Conservation (phyloP, 2,329 filamentous ascomycete species). For the Tolypocladium sp. region DNA sequence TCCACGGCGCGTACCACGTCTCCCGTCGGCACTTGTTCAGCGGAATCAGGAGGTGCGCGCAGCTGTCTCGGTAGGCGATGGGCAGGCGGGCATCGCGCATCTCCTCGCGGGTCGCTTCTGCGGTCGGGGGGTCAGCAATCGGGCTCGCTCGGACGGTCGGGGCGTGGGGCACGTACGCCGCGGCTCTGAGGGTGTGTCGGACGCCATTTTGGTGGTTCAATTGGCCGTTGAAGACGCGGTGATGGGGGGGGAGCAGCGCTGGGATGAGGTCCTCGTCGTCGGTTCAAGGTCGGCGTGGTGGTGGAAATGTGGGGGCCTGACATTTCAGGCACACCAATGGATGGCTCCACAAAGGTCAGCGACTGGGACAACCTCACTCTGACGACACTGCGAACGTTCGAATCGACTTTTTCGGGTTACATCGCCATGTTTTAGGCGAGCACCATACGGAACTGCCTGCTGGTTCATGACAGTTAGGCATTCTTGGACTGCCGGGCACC, state of each 20-base stretch:
- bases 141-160: background rate
- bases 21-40: conserved; percentile 90
- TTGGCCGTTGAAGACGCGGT: conserved; percentile 20
- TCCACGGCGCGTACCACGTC: conserved; percentile 94
- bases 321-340: conserved; percentile 10
- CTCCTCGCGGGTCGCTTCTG: conserved; percentile 77
- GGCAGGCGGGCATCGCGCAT: conserved; percentile 89
- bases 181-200: conserved; percentile 24
- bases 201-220: conserved; percentile 27
- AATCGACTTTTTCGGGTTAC: too few species aligned
- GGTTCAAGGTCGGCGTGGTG: conserved; percentile 18
- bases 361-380: background rate
- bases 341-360: background rate
- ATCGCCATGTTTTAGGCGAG: too few species aligned
- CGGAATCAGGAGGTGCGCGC: conserved; percentile 88
- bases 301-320: conserved; percentile 13
- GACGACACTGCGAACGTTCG: background rate
- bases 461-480: too few species aligned
- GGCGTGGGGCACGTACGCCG: conserved; percentile 21
- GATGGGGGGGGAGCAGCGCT: conserved; percentile 12
- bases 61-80: conserved; percentile 87
- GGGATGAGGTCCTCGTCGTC: conserved; percentile 14
- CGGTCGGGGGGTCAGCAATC: background rate
- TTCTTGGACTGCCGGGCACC: too few species aligned
- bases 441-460: too few species aligned